Conservation (phyloP, 179 eudicot species). For the Amaranthus tricolor region DNA sequence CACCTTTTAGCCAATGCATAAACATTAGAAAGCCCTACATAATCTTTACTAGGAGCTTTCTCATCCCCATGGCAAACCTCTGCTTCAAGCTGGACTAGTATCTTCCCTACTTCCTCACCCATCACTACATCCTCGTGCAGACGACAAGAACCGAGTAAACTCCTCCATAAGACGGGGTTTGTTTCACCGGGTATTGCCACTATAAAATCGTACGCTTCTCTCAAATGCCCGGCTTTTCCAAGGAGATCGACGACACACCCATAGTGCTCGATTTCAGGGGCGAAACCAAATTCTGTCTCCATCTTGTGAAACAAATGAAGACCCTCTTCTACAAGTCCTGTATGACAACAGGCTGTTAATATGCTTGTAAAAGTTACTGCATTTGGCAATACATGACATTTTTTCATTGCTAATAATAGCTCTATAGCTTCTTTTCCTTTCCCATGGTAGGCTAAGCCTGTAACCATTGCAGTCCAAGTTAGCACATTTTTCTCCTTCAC, state of each 20-base stretch:
- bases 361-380: constrained; percentile 56
- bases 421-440: constrained; percentile 48
- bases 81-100: constrained; percentile 31
- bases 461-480: constrained; percentile 64
- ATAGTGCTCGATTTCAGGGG: constrained; percentile 49
- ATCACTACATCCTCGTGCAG: constrained; percentile 37
- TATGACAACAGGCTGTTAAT: constrained; percentile 56
- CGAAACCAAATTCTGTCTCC: constrained; percentile 36
- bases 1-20: constrained; percentile 68
- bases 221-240: constrained; percentile 61
- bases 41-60: constrained; percentile 32
- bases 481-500: constrained; percentile 45
- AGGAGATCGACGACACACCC: constrained; percentile 76
- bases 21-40: constrained; percentile 52
- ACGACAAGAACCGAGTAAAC: constrained; percentile 25
- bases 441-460: constrained; percentile 56
- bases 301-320: constrained; percentile 43
- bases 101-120: constrained; percentile 57
- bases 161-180: constrained; percentile 11
- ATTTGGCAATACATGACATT: constrained; percentile 40
- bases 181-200: constrained; percentile 24
- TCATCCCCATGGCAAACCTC: not conserved
- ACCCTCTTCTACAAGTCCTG: constrained; percentile 54
- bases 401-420: constrained; percentile 41
- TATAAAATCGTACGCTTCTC: constrained; percentile 58